Evolutionary conservation across 225 moss, liverwort and hornwort genomes (phyloP).

Genomic region (Marchantia polymorpha): DNA sequence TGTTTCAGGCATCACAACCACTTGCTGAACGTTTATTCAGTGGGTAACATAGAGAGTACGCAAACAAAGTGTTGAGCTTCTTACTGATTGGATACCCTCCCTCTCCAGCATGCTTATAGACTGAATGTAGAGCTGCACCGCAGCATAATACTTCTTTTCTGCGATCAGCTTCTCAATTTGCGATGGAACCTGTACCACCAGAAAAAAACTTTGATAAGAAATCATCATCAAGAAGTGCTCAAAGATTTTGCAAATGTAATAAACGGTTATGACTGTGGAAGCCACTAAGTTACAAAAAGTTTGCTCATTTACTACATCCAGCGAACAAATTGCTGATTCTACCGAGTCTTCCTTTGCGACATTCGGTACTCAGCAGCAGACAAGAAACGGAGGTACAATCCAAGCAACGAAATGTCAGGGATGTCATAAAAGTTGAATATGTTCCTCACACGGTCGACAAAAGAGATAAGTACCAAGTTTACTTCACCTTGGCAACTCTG

Average conservation of each 20-base stretch:
- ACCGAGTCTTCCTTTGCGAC: background rate
- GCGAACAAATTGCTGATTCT: background rate
- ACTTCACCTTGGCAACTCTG: constrained; percentile 89
- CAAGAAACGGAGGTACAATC: too few species aligned
- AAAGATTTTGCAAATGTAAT: background rate
- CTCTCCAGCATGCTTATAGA: constrained; percentile 99
- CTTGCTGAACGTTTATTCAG: background rate
- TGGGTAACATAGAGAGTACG: background rate
- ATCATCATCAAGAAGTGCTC: background rate
- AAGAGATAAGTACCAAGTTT: background rate
- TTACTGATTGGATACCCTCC: constrained; percentile 96
- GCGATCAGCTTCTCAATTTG: constrained; percentile 92
- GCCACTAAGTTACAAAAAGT: background rate
- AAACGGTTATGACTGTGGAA: background rate
- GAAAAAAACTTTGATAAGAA: background rate
- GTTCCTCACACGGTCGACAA: background rate
- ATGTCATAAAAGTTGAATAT: background rate
- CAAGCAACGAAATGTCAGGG: too few species aligned
- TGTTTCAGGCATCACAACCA: background rate
- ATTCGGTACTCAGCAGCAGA: background rate
- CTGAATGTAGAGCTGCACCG: constrained; percentile 97
- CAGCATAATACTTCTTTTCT: constrained; percentile 94
- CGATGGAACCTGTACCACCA: constrained; percentile 67
- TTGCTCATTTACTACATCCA: background rate
- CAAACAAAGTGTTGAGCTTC: background rate